A percentile compares a stretch with the other conserved stretches of the same genome.
These are phyloP conservation scores for Eurotiales sp. DNA, from an alignment of 2,329 filamentous ascomycete species.

Conservation along the genomic window DNA sequence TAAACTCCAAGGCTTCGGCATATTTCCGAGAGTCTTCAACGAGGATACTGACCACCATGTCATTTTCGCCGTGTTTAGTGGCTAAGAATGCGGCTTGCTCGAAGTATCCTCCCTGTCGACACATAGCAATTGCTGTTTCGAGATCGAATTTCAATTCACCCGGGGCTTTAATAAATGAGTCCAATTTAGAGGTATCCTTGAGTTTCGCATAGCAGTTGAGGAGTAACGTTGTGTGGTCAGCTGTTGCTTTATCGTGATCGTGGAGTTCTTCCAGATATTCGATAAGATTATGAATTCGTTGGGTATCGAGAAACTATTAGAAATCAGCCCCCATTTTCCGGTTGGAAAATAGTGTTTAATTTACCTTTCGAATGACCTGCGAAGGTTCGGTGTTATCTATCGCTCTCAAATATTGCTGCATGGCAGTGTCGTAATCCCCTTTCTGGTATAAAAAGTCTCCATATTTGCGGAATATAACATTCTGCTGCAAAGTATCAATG, in stretches of 20 bases:
- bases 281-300: slow-evolving; percentile 95
- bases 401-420: slow-evolving; percentile 95
- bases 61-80: slow-evolving; percentile 88
- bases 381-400: slow-evolving; percentile 96
- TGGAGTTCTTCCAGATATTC: slow-evolving; percentile 96
- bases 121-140: slow-evolving; percentile 96
- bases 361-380: slow-evolving; percentile 86
- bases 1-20: slow-evolving; percentile 81
- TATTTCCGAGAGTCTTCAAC: slow-evolving; percentile 95
- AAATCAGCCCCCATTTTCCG: slow-evolving; percentile 16
- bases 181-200: slow-evolving; percentile 93
- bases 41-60: slow-evolving; percentile 89
- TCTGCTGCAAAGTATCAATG: slow-evolving; percentile 75
- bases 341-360: background rate
- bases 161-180: slow-evolving; percentile 93
- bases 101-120: slow-evolving; percentile 91
- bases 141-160: slow-evolving; percentile 88
- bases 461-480: slow-evolving; percentile 87
- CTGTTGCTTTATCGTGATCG: slow-evolving; percentile 86
- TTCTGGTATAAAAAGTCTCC: slow-evolving; percentile 94
- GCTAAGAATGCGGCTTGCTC: slow-evolving; percentile 96
- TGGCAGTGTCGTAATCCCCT: slow-evolving; percentile 94
- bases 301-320: slow-evolving; percentile 81
- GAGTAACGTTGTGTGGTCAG: slow-evolving; percentile 90
- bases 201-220: slow-evolving; percentile 97